These are phyloP conservation scores for Globisporangium carolinianum DNA, from an alignment of 352 stramenopile genomes.

Conservation along the genomic window DNA sequence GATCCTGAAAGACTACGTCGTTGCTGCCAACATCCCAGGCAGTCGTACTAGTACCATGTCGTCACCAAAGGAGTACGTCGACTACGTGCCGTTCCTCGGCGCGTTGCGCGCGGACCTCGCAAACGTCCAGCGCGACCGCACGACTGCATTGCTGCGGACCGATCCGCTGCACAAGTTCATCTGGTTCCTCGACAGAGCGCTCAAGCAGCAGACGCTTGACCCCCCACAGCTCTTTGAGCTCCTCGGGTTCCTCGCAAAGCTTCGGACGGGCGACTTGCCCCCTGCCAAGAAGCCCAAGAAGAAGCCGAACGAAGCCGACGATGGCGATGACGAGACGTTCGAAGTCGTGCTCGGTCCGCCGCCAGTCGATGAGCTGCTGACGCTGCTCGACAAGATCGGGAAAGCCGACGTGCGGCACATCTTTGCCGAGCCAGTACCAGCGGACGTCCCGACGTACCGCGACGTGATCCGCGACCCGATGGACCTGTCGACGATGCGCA, in stretches of 20 bases:
- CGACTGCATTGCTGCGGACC: conserved; percentile 51
- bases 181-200: conserved; percentile 76
- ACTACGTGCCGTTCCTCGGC: conserved; percentile 78
- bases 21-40: conserved; percentile 63
- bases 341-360: conserved; percentile 72
- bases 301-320: conserved; percentile 15
- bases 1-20: conserved; percentile 72
- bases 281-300: conserved; percentile 80
- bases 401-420: conserved; percentile 72
- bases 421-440: conserved; percentile 79
- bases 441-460: conserved; percentile 79
- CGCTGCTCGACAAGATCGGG: conserved; percentile 73
- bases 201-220: conserved; percentile 74
- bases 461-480: conserved; percentile 83
- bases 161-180: conserved; percentile 87
- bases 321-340: conserved; percentile 77
- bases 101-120: conserved; percentile 71
- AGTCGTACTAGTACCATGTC: conserved; percentile 35
- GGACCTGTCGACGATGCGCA: conserved; percentile 80
- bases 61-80: conserved; percentile 75
- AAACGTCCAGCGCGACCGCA: conserved; percentile 78
- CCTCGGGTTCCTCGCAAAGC: conserved; percentile 56
- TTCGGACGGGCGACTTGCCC: conserved; percentile 62
- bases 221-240: conserved; percentile 63
- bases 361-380: conserved; percentile 59